Percentiles rank a stretch among this genome's conserved stretches.
Evolutionary conservation across 1,139 yeast species (phyloP).

Genomic region (Pichia sp.): DNA sequence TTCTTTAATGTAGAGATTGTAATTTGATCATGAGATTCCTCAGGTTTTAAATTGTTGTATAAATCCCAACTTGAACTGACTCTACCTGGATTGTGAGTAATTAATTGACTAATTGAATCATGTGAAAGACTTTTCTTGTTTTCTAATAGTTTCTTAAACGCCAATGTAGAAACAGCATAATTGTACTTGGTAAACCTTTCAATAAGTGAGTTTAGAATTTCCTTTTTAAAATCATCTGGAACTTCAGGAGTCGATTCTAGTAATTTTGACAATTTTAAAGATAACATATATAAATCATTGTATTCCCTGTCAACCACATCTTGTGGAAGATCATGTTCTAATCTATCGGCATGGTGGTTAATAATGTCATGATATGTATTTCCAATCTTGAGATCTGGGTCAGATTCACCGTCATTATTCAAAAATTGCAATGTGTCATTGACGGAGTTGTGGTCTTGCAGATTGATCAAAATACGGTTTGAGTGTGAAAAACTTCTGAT

Average conservation of each 20-base stretch:
- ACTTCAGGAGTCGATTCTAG: conserved; percentile 14
- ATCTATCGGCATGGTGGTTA: conserved; percentile 13
- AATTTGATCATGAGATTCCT: conserved; percentile 14
- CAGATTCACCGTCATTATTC: conserved; percentile 1
- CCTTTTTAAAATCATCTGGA: conserved; percentile 10
- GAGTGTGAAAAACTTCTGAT: conserved; percentile 1
- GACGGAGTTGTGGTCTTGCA: conserved; percentile 2
- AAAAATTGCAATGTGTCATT: conserved; percentile 4
- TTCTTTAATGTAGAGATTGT: conserved; percentile 22
- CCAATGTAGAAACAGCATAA: conserved; percentile 23
- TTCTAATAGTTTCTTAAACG: conserved; percentile 15
- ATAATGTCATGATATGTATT: conserved; percentile 11
- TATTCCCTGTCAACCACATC: conserved; percentile 12
- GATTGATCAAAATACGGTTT: neutral
- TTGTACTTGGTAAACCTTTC: conserved; percentile 23
- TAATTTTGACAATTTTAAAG: conserved; percentile 11
- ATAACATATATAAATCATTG: conserved; percentile 13
- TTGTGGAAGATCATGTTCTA: neutral
- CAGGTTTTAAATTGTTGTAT: conserved; percentile 16
- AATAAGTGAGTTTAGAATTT: conserved; percentile 18
- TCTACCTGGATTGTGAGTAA: conserved; percentile 31
- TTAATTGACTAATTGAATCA: conserved; percentile 19
- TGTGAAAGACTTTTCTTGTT: conserved; percentile 9
- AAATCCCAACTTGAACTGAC: conserved; percentile 30
- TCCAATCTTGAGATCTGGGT: conserved; percentile 2